Base-by-base conservation (phyloP, 2,329 filamentous ascomycete species). In the Phaeoacremonium minimum region DNA sequence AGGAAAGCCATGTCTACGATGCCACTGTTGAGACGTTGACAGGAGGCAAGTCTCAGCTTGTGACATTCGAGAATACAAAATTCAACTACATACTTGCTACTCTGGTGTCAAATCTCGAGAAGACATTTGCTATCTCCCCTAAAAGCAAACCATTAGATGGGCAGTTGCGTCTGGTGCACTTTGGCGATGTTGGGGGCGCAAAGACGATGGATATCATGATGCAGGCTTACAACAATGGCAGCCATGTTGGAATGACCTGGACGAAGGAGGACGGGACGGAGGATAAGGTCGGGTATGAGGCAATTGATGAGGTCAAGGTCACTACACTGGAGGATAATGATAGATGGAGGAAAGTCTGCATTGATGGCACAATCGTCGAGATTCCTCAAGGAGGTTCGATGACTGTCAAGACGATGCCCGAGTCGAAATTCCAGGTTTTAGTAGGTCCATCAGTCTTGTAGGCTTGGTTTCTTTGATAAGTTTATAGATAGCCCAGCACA, bases 351-450 rank as follows among this genome's bases (percentile, higher is more conserved):
- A 79, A 90, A 52, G 75, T 95, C 12, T 97, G 91, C 56, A 71
- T 97, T n/a, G 91, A 97, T 58, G 91, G 91, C 4, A 88, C 84
- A 36, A 94, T 95, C 50, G 77, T 96, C 4, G 73, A 77, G 40
- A 64, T 95, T 1, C 83, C 85, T 15, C 57, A 69, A 35, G 80
- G 74, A 3, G 89, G 89, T 0, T 83, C 77, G 70, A 76, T 95
- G 58, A 75, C 78, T 41, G 73, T 95, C 1, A 60, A 57, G 43
- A 74, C 64, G 50, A 68, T 75, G 16, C 53, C 57, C 7, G 46
- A 51, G 29, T 54, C 57, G n/a, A 53, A 61, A 17, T 57, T 77
- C 33, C 56, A 53, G 30, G 54, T 80, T 7, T 43, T 78, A 30
- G 67, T 72, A 7, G 57, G 64, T 43, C 40, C 49, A 15, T 43